Conservation (phyloP, 2,329 filamentous ascomycete species). For the Colletotrichum simmondsii region DNA sequence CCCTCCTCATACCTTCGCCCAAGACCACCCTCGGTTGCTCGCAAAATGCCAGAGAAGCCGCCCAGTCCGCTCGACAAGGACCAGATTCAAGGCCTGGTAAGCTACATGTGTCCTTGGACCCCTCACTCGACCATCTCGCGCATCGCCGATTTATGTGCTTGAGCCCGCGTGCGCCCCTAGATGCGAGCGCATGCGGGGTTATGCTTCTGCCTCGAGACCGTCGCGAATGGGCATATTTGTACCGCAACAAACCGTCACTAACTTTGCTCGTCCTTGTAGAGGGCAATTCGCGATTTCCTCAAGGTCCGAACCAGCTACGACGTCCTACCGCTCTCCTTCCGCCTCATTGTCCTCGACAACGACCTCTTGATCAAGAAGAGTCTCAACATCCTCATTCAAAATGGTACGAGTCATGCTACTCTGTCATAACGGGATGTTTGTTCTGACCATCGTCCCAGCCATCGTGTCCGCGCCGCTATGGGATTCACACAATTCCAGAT, state of each 20-base stretch:
- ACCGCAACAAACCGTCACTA: slow-evolving; percentile 19
- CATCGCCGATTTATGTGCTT: slow-evolving; percentile 6
- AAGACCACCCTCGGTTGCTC: slow-evolving; percentile 37
- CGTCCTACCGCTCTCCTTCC: slow-evolving; percentile 94
- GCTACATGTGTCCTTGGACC: slow-evolving; percentile 41
- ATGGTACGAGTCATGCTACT: slow-evolving; percentile 68
- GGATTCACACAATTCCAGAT: slow-evolving; percentile 93
- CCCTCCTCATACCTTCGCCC: slow-evolving; percentile 68
- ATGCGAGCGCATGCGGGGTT: slow-evolving; percentile 29
- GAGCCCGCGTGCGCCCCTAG: slow-evolving; percentile 6
- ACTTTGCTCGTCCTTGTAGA: slow-evolving; percentile 60
- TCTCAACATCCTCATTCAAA: slow-evolving; percentile 93
- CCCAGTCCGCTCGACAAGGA: slow-evolving; percentile 77
- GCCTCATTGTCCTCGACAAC: slow-evolving; percentile 95
- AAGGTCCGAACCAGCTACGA: slow-evolving; percentile 98
- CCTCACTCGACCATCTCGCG: slow-evolving; percentile 10
- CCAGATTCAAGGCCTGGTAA: slow-evolving; percentile 81
- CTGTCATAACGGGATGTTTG: slow-evolving; percentile 27
- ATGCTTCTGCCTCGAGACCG: slow-evolving; percentile 14
- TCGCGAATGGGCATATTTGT: slow-evolving; percentile 16
- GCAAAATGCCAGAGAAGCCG: slow-evolving; percentile 43
- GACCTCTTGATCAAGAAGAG: slow-evolving; percentile 97
- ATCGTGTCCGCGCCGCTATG: slow-evolving; percentile 98
- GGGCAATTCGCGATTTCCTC: slow-evolving; percentile 93
- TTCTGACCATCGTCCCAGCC: slow-evolving; percentile 61